Base-by-base conservation (phyloP, 305 asterid genomes). In the Andrographis paniculata region DNA sequence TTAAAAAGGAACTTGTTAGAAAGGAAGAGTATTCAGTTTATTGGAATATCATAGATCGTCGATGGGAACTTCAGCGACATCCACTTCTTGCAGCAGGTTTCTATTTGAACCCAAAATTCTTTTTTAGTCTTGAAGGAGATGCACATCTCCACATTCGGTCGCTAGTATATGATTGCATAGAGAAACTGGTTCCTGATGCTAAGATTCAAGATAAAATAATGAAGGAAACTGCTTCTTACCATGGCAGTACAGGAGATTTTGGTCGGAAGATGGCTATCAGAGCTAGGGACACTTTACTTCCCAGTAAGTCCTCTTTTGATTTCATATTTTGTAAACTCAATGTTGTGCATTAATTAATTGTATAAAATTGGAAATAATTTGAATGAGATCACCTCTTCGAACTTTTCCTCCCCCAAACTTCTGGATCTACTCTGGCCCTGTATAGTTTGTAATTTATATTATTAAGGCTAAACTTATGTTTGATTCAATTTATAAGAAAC, bases 11-110 rank as follows among this genome's bases (percentile, higher is more conserved):
- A 48, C 66, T 86, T 63, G 62, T 55, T 15, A 45, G 65, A 36
- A 82, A 67, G 65, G 77, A 75, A 45, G 89, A 80, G 14, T 89
- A 80, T 55, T 63, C 56, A 18, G 53, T 59, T 53, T 91, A 86
- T 74, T 86, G 94, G 95, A 67, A 74, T 13, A 80, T 86, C 33
- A 91, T 91, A 28, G 91, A 80, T 73, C 73, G 67, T 31, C 69
- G 94, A 62, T 91, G 98, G 96, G 88, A 76, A 59, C 96, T 86
- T 58, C 71, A 69, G 24, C 65, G 63, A 1, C 86, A 91, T 70
- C 96, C 96, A 47, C 94, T 91, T 65, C 86, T 73, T 46, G 93
- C 86, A 2, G 93, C 98, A 12, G 98, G 96, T 51, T 83, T 89
- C 58, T 86, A 82, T 73, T 77, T 89, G 48, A 86, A 89, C 60